These are phyloP conservation scores for Erythrophleum fordii DNA, from an alignment of 306 rosid species.

Conservation along the genomic window DNA sequence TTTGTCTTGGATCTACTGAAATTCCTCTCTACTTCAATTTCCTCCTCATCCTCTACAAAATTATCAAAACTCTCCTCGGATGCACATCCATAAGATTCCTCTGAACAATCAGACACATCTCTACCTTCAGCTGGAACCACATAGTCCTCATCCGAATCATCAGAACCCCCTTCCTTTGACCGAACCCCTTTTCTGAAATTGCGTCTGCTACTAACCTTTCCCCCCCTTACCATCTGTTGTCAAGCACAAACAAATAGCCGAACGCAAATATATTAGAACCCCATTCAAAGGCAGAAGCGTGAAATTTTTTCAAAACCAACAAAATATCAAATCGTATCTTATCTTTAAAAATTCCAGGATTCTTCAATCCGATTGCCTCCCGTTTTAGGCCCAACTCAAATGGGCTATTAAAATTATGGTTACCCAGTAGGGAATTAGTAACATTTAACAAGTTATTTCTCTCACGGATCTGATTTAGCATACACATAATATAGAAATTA, in stretches of 20 bases:
- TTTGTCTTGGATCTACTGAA: conserved; percentile 57
- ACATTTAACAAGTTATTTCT: conserved; percentile 35
- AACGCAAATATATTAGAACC: conserved; percentile 42
- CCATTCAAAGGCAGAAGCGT: conserved; percentile 32
- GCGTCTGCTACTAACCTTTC: conserved; percentile 59
- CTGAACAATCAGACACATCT: conserved; percentile 64
- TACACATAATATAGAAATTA: conserved; percentile 7
- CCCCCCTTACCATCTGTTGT: conserved; percentile 91
- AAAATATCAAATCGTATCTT: conserved; percentile 31
- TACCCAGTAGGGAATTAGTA: conserved; percentile 30
- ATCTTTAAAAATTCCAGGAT: conserved; percentile 20
- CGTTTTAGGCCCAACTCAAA: conserved; percentile 30
- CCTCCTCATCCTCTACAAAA: conserved; percentile 44
- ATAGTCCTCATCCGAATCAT: conserved; percentile 98
- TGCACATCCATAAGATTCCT: conserved; percentile 64
- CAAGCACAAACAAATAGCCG: conserved; percentile 41
- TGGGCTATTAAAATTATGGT: conserved; percentile 31
- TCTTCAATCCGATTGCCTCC: conserved; percentile 32
- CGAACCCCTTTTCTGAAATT: conserved; percentile 49
- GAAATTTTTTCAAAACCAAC: conserved; percentile 5
- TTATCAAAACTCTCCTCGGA: conserved; percentile 65
- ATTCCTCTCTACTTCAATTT: conserved; percentile 27
- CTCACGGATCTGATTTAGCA: conserved; percentile 59
- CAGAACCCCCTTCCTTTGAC: conserved; percentile 66
- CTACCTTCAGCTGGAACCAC: conserved; percentile 77